Evolutionary conservation across 2,329 filamentous ascomycete genomes (phyloP).

Genomic region (Chalaropsis ovoidea): DNA sequence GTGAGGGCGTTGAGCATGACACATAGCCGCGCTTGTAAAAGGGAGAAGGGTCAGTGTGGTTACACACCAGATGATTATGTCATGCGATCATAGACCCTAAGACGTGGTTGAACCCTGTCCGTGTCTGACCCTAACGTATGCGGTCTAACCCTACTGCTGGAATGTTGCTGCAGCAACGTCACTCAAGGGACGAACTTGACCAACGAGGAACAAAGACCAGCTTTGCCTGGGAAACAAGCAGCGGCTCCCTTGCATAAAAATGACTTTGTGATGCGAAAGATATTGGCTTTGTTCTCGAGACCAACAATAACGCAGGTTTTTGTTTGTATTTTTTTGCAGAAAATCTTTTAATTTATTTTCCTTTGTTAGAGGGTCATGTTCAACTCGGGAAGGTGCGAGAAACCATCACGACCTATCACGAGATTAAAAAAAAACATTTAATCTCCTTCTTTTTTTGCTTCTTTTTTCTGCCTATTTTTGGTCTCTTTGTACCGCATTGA

Average conservation of each 20-base stretch:
- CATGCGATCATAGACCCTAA: too few species aligned
- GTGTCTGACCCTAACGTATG: not conserved
- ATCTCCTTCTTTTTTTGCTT: not conserved
- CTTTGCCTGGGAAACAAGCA: not conserved
- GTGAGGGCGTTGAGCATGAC: too few species aligned
- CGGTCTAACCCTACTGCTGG: not conserved
- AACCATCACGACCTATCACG: not conserved
- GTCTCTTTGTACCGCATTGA: not conserved
- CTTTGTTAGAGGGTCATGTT: not conserved
- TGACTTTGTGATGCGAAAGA: not conserved
- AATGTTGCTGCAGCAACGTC: constrained; percentile 12
- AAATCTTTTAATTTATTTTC: not conserved
- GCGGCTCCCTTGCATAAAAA: constrained; percentile 7
- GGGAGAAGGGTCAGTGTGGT: too few species aligned
- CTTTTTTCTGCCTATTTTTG: not conserved
- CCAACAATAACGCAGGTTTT: not conserved
- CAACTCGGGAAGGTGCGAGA: not conserved
- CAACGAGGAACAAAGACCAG: not conserved
- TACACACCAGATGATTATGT: too few species aligned
- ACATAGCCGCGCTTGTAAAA: too few species aligned
- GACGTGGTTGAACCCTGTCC: too few species aligned
- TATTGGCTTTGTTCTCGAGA: not conserved
- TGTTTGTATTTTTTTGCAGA: not conserved
- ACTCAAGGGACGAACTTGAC: not conserved
- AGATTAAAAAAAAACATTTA: too few species aligned